Percentiles rank a stretch among this genome's conserved stretches.
Conservation (phyloP, 345 rosid species). For the Citrus inodora region DNA sequence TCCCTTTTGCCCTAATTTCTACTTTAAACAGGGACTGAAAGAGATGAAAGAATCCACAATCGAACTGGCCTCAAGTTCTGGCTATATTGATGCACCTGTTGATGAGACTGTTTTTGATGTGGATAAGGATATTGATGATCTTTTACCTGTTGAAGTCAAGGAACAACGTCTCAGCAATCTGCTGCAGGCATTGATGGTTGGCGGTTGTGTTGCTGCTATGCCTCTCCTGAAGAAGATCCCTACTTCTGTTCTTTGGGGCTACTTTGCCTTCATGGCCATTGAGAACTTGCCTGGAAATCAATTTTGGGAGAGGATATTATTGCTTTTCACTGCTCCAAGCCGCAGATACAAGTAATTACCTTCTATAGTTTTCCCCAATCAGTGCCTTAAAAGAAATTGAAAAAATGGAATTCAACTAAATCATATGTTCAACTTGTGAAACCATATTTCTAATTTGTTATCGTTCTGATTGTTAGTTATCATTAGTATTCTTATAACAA, state of each 20-base stretch:
- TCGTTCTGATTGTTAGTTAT: background rate
- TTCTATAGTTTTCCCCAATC: background rate
- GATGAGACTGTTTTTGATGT: slow-evolving; percentile 83
- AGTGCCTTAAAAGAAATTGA: background rate
- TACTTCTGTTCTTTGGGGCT: slow-evolving; percentile 95
- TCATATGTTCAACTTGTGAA: background rate
- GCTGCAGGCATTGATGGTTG: slow-evolving; percentile 89
- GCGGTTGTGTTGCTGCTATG: slow-evolving; percentile 89
- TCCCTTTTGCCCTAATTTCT: slow-evolving; percentile 13
- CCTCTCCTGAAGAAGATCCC: slow-evolving; percentile 91
- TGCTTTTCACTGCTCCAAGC: slow-evolving; percentile 91
- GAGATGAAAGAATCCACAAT: slow-evolving; percentile 87
- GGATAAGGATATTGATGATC: slow-evolving; percentile 81
- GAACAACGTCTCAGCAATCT: slow-evolving; percentile 94
- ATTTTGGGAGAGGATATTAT: slow-evolving; percentile 91
- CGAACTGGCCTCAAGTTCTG: slow-evolving; percentile 69
- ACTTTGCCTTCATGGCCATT: slow-evolving; percentile 96
- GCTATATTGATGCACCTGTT: slow-evolving; percentile 75
- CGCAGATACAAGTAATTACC: slow-evolving; percentile 80
- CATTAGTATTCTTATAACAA: background rate
- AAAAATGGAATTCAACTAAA: background rate
- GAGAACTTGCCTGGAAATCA: slow-evolving; percentile 98
- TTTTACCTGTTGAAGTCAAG: slow-evolving; percentile 86
- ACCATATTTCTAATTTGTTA: background rate
- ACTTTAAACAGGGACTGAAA: slow-evolving; percentile 62